Evolutionary conservation across 2,329 filamentous ascomycete genomes (phyloP).

Genomic region (Scleromitrula shiraiana): DNA sequence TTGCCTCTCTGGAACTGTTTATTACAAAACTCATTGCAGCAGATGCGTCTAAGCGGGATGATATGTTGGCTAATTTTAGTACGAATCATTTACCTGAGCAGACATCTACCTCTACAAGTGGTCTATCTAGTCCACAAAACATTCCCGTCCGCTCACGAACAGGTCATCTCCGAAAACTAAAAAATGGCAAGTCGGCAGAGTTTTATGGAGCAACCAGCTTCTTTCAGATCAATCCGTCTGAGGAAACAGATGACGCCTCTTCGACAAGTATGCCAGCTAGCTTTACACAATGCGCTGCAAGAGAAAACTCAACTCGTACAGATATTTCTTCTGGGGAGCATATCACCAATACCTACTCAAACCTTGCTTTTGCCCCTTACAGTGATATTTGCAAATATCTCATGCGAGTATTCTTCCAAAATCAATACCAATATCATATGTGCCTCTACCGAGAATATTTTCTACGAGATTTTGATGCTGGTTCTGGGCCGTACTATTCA

Average conservation of each 20-base stretch:
- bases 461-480: constrained; percentile 40
- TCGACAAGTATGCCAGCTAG: not conserved
- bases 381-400: constrained; percentile 37
- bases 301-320: not conserved
- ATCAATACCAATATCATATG: constrained; percentile 43
- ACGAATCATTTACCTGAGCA: constrained; percentile 10
- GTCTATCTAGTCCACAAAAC: constrained; percentile 11
- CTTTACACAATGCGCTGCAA: not conserved
- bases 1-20: constrained; percentile 38
- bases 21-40: constrained; percentile 38
- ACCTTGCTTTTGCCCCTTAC: constrained; percentile 34
- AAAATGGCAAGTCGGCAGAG: constrained; percentile 35
- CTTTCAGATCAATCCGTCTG: constrained; percentile 31
- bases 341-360: not conserved
- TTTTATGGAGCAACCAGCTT: constrained; percentile 43
- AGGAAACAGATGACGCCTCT: constrained; percentile 11
- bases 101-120: not conserved
- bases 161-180: constrained; percentile 33
- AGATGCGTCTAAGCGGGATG: constrained; percentile 33
- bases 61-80: constrained; percentile 35
- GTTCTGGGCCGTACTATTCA: constrained; percentile 41
- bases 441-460: constrained; percentile 44
- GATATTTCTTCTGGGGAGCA: not conserved
- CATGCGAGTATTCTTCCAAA: constrained; percentile 41
- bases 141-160: constrained; percentile 28